phyloP scores from a whole-genome alignment of 179 eudicot genomes.

The Beta lomatogona region DNA sequence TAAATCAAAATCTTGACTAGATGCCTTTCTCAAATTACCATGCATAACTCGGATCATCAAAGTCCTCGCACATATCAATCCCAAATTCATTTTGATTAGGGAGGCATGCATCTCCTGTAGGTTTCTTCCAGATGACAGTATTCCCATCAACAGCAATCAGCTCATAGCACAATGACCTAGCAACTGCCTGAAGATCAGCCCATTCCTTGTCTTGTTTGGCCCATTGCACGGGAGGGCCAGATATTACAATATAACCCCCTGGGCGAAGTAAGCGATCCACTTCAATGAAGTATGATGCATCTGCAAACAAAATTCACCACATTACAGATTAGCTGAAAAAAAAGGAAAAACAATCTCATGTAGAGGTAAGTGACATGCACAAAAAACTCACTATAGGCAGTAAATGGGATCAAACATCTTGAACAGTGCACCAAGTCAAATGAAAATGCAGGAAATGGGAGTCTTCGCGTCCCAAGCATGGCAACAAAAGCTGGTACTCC shows the following conservation, averaged over 20 bases:
- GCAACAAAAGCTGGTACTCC: constrained; percentile 94
- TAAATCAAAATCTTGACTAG: not conserved
- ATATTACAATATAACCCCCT: constrained; percentile 85
- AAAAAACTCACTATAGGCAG: constrained; percentile 79
- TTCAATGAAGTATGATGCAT: constrained; percentile 90
- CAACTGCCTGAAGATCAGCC: constrained; percentile 94
- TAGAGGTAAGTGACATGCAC: constrained; percentile 3
- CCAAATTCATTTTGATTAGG: constrained; percentile 84
- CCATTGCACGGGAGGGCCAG: constrained; percentile 98
- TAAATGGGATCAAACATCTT: constrained; percentile 87
- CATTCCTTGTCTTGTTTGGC: constrained; percentile 90
- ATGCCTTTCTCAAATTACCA: constrained; percentile 47
- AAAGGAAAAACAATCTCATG: not conserved
- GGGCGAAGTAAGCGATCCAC: constrained; percentile 90
- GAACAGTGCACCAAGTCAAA: constrained; percentile 97
- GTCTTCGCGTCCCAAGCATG: constrained; percentile 95
- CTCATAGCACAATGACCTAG: constrained; percentile 88
- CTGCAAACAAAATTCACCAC: constrained; percentile 46
- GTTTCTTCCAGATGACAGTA: constrained; percentile 92
- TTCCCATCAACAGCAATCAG: constrained; percentile 85
- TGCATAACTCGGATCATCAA: constrained; percentile 80
- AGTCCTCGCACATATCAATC: constrained; percentile 60
- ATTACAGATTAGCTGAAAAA: constrained; percentile 7
- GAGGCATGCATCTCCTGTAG: constrained; percentile 72
- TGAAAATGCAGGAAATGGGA: constrained; percentile 86